Evolutionary conservation across 2,329 filamentous ascomycete genomes (phyloP), one percentile per base, ranked within the genome.

Genomic region (Xylariaceae sp.): DNA sequence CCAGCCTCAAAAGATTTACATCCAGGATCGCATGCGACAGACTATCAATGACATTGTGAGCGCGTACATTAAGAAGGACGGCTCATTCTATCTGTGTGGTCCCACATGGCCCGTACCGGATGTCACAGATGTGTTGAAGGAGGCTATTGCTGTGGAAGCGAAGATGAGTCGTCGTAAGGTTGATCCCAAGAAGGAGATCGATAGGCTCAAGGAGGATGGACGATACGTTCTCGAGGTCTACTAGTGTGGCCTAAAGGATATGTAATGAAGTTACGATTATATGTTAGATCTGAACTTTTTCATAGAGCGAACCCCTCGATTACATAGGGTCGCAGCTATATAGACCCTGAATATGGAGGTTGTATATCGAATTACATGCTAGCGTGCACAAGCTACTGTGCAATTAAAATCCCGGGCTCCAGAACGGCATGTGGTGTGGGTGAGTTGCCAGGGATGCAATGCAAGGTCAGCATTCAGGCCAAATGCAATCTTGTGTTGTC

Each of bases 21-120:
- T 99, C 71, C 95, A 99, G 81, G 95, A 99, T 74, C 87, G 93
- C 65, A 99, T 99, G 95, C 84, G 95, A 56, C 84, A 98, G 83
- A 92, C 89, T 0, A 78, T 98, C 58, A 78, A 81, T 40, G 88
- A 95, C 61, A 96, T 99, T 63, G 83, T 92, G 56, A 80, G 92
- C 76, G 90, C 92, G 0, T 98, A 98, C 75, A 86, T 97, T 64
- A 80, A 87, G 69, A 86, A 97, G 65, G 89, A 95, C 68, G 95
- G 95, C 54, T 88, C 89, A 29, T 99, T 99, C 79, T 99, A 99
- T 77, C 88, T 99, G 16, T 99, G 95, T 74, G 95, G 95, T 40
- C 95, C 95, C 26, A 99, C 95, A 1, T 99, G 95, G 95, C 95
- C 95, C 11, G 95, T 99, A 53, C 95, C 95, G 6, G 95, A 99